These are phyloP conservation scores for Pseudocercospora eumusae DNA, from an alignment of 2,329 filamentous ascomycete genomes.

Conservation along the genomic window DNA sequence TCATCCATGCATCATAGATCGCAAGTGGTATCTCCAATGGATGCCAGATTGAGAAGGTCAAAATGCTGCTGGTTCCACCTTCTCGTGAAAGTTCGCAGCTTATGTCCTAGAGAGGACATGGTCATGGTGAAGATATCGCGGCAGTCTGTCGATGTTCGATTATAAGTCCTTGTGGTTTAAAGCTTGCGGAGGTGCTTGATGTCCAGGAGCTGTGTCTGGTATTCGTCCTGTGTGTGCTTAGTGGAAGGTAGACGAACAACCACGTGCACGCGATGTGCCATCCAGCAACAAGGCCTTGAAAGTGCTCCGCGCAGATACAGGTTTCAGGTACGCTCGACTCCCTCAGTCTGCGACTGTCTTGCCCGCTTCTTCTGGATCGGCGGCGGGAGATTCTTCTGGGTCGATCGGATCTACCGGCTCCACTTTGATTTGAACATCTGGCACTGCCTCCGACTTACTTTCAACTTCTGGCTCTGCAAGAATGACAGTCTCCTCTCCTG, in stretches of 20 bases:
- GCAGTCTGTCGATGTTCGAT: background rate
- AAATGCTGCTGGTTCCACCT: background rate
- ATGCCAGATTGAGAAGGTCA: background rate
- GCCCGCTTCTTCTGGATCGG: slow-evolving; percentile 44
- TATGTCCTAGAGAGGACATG: background rate
- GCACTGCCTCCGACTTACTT: slow-evolving; percentile 12
- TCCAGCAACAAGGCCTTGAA: background rate
- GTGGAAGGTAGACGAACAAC: no score
- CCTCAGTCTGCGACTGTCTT: slow-evolving; percentile 30
- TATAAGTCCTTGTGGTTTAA: background rate
- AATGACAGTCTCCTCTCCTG: slow-evolving; percentile 16
- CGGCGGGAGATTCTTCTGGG: slow-evolving; percentile 17
- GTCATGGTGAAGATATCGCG: background rate
- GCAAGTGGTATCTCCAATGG: background rate
- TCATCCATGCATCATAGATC: slow-evolving; percentile 5
- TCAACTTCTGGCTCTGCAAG: slow-evolving; percentile 11
- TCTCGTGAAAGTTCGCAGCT: background rate
- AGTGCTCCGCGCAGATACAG: background rate
- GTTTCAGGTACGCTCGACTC: background rate
- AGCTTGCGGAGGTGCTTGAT: background rate
- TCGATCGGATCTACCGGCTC: slow-evolving; percentile 26
- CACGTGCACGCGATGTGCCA: no score
- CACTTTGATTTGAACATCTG: slow-evolving; percentile 24
- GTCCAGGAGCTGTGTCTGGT: background rate
- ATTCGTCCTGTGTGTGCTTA: no score